Base-by-base conservation (phyloP, 1,284 basidiomycete species). In the Cryptococcus neoformans region DNA sequence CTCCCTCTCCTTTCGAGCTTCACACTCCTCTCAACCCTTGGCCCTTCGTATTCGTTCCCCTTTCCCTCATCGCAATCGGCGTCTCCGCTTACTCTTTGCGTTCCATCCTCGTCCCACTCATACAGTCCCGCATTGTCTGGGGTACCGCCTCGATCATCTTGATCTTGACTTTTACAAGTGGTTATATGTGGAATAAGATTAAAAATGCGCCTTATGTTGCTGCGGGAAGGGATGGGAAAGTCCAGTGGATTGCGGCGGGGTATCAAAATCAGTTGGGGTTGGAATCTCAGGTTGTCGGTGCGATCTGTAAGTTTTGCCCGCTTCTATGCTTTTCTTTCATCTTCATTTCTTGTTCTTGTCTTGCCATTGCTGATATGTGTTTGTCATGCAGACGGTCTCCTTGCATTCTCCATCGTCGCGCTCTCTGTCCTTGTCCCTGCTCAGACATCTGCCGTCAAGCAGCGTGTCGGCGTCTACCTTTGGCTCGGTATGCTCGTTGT, bases 151-250 rank as follows among this genome's bases (percentile, higher is more conserved):
- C 83, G 34, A 78, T 92, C 54, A 62, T 87, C 55, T 82, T 83
- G 5, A 87, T 87, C 41, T 82, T 94, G 38, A 78, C 90, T 66
- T 93, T 95, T 86, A 94, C 86, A 9, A 85, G 87, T 7, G 93
- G 93, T 3, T 89, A 88, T 81, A 99, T 99, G 96, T 99, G 96
- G 81, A 92, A 90, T 66, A 87, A 87, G 62, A 99, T 99, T 69
- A 87, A 95, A 62, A 83, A 83, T 49, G 84, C 85, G 56, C 93
- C 93, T 2, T 92, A 85, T 69, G 81, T 83, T 52, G 85, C 84
- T 40, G 63, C 65, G 10, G 70, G 67, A 3, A 65, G 63, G 0
- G 65, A 73, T 36, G 80, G 86, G 78, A 69, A 85, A 34, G 63
- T 87, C 17, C 82, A 82, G 60, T 94, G 92, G 87, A 88, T 97